These are phyloP conservation scores for Carpinus viminea DNA, from an alignment of 306 rosid species.

Conservation along the genomic window DNA sequence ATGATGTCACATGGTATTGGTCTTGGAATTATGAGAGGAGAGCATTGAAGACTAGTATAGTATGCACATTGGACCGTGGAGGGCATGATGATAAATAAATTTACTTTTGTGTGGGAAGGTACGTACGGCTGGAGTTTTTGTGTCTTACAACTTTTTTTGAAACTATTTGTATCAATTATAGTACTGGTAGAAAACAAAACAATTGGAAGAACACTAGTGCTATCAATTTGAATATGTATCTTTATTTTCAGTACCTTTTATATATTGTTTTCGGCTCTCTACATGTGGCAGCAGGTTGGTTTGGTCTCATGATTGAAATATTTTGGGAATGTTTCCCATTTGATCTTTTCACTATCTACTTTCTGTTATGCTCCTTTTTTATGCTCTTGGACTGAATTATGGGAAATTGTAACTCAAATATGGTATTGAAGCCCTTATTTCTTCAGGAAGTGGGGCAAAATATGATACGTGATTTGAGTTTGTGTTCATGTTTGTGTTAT, in stretches of 20 bases:
- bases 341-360: background rate
- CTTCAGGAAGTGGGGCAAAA: background rate
- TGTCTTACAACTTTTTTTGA: background rate
- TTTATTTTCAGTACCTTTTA: background rate
- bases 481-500: background rate
- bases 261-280: background rate
- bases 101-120: background rate
- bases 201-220: background rate
- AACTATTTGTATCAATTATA: constrained; percentile 10
- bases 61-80: background rate
- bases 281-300: constrained; percentile 8
- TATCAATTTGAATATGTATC: background rate
- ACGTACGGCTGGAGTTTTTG: background rate
- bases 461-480: background rate
- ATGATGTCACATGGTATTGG: background rate
- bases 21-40: background rate
- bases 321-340: background rate
- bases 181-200: background rate
- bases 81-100: background rate
- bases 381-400: background rate
- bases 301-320: background rate
- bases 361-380: background rate
- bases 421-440: background rate
- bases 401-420: background rate
- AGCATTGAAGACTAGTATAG: constrained; percentile 7